Evolutionary conservation across 805 yeast species (phyloP), one percentile per base, ranked within the genome.

Genomic region (Kurtzmaniella cleridarum): DNA sequence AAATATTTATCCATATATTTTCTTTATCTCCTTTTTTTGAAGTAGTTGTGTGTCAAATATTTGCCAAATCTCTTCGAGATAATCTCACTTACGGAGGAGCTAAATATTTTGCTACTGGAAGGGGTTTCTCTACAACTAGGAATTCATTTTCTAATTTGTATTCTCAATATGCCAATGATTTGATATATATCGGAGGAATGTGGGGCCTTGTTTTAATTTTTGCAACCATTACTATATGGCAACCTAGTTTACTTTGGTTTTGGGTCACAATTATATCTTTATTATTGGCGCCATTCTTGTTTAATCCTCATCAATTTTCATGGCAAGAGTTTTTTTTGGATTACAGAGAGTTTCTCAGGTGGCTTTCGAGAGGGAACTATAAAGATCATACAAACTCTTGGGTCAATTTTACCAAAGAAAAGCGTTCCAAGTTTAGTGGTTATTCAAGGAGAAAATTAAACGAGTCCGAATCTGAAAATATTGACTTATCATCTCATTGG

Each of bases 41-140:
- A 58, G 97, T 91, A 5, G 89, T 91, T 63, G 96, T 87, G 7
- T 88, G 97, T 58, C 96, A 90, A 60, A 83, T 90, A 7, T 91
- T 91, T 57, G 85, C 97, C 3, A 77, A 78, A 50, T 75, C 96
- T 0, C 66, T 91, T 49, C 63, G 78, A 34, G 76, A 78, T 36
- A 93, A 90, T 59, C 69, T 91, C 36, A 73, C 89, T 1, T 82
- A 84, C 63, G 98, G 98, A 3, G 95, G 95, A 34, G 98, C 98
- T 1, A 74, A 79, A 39, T 91, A 91, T 55, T 84, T 91, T 45
- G 81, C 95, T 9, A 88, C 97, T 2, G 98, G 98, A 2, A 70
- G 98, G 63, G 95, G 96, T 1, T 85, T 90, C 68, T 96, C 98
- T 2, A 87, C 88, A 15, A 75, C 89, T 3, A 75, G 98, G 51